Base-by-base conservation (phyloP, 371 early-diverging fungal genomes). In the Coemansia linderi region DNA sequence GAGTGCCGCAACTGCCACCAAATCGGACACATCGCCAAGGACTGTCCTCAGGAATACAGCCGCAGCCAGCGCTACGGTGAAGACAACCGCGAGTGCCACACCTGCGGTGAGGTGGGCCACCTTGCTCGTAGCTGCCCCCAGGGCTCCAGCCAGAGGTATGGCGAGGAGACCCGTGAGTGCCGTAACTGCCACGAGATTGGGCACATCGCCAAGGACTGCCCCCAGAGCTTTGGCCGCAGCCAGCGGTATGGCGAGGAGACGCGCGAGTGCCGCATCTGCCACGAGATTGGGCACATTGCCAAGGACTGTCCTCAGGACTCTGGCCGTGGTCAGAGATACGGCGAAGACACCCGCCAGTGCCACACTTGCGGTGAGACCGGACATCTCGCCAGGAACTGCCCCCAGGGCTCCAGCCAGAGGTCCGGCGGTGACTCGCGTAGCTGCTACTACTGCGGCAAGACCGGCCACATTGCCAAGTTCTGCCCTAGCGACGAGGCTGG, bases 31-130 rank as follows among this genome's bases (percentile, higher is more conserved):
- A n/a, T 71, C 1, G 52, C 68, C 5, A 63, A 41, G 50, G 71
- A 75, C 43, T 75, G 75, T 52, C 59, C 71, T 38, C 61, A 58
- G 50, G 50, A 24, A 9, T 50, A 24, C 4, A 50, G 50, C 50
- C 50, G 27, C 27, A 22, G 27, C 50, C 50, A 50, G 50, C 3
- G 27, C 13, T 50, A 50, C 15, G 50, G 27, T 27, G 50, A 50
- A 13, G 50, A 50, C 50, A 50, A 24, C 27, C 50, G 50, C 10
- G 39, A 52, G 41, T 78, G 78, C 71, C 40, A 66, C 62, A 88
- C 86, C 61, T 91, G 91, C 72, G 75, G 78, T 39, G 74, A 87
- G 60, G 29, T 72, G n/a, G 90, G 88, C 36, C 90, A 89, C 71
- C 82, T 87, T 63, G 77, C 80, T 13, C 71, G 81, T 12, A 84